Conservation (phyloP, 83 land plant species). For the Picea mariana region DNA sequence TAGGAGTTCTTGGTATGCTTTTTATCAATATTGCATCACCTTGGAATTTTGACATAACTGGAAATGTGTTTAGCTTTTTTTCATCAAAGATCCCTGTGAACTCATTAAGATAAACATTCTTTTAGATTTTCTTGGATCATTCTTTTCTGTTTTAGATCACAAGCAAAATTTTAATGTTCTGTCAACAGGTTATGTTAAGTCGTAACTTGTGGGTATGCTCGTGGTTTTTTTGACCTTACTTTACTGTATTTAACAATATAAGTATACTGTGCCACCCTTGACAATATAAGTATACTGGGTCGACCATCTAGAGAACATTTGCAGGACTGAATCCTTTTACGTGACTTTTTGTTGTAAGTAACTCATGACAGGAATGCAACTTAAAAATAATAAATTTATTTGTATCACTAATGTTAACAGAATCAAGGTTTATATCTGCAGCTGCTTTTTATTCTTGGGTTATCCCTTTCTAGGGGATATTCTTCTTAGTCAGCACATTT, state of each 20-base stretch:
- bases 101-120: no score
- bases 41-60: no score
- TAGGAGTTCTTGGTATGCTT: no score
- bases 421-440: constrained; percentile 6
- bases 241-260: not conserved
- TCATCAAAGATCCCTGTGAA: no score
- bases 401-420: not conserved
- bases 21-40: no score
- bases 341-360: not conserved
- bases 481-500: no score
- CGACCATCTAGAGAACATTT: not conserved
- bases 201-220: no score
- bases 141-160: not conserved
- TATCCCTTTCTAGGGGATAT: not conserved
- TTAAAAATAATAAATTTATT: not conserved
- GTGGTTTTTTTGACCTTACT: not conserved
- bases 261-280: not conserved
- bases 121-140: no score
- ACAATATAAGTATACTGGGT: not conserved
- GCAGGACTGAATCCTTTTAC: not conserved
- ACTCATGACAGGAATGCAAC: not conserved
- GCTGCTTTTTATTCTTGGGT: not conserved
- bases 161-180: not conserved
- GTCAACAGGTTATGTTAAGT: not conserved
- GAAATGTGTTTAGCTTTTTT: no score